phyloP scores from a whole-genome alignment of 495 filamentous ascomycete species.

The Symbiotaphrina buchneri region DNA sequence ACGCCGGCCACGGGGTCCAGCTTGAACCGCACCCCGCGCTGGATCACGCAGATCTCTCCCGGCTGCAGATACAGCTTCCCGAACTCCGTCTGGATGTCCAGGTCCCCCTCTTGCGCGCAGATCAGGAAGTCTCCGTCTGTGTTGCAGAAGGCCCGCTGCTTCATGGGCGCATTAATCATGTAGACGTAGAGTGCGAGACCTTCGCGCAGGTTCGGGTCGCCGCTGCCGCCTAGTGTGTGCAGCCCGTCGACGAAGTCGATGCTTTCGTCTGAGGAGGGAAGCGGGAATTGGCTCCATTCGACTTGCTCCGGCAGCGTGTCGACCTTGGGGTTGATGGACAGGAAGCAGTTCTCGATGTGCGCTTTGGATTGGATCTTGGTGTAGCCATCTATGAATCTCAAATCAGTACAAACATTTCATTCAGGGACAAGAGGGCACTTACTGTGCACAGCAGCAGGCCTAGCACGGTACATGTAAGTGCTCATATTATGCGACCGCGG shows the following conservation, averaged over 20 bases:
- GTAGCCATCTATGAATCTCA: slow-evolving; percentile 18
- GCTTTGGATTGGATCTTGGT: slow-evolving; percentile 14
- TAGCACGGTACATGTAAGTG: slow-evolving; percentile 82
- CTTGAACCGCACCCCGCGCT: slow-evolving; percentile 59
- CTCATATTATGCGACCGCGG: slow-evolving; percentile 78
- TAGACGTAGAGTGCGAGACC: slow-evolving; percentile 70
- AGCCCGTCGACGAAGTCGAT: slow-evolving; percentile 65
- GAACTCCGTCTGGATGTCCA: slow-evolving; percentile 74
- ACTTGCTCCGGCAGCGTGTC: slow-evolving; percentile 15
- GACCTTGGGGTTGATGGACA: slow-evolving; percentile 17
- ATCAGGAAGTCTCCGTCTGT: slow-evolving; percentile 79
- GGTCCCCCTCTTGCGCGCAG: slow-evolving; percentile 59
- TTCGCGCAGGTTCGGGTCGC: slow-evolving; percentile 58
- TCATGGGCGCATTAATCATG: slow-evolving; percentile 65
- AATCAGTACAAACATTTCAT: too few species aligned
- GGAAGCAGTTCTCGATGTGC: slow-evolving; percentile 18
- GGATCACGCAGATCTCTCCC: slow-evolving; percentile 77
- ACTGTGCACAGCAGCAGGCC: slow-evolving; percentile 65
- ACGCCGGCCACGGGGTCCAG: slow-evolving; percentile 37
- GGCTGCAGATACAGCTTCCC: slow-evolving; percentile 65
- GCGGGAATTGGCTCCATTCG: slow-evolving; percentile 19
- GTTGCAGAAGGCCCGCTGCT: slow-evolving; percentile 56
- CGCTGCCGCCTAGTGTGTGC: slow-evolving; percentile 57
- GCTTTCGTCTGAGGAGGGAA: slow-evolving; percentile 28
- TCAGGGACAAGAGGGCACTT: slow-evolving; percentile 8